These are phyloP conservation scores for Psilocybe sp. DNA, from an alignment of 768 basidiomycete species.

Conservation along the genomic window DNA sequence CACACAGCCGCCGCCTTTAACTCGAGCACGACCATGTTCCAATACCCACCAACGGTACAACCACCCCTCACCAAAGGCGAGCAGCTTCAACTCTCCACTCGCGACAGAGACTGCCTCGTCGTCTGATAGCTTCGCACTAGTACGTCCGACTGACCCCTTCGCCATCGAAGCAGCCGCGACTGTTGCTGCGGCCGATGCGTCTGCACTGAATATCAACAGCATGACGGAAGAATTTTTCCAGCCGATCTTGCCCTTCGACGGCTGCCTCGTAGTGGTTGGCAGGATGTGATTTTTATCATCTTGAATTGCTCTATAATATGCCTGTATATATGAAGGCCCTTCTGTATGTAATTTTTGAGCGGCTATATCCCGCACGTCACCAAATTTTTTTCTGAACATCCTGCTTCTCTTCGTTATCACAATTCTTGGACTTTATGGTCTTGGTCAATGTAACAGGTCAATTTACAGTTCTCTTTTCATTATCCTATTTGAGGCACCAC, in stretches of 20 bases:
- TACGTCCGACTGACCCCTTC: constrained; percentile 40
- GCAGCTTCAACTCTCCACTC: constrained; percentile 44
- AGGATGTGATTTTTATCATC: too few species aligned
- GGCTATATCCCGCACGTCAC: too few species aligned
- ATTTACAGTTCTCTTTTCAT: too few species aligned
- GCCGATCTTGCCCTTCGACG: constrained; percentile 54
- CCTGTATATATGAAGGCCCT: too few species aligned
- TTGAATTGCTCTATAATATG: too few species aligned
- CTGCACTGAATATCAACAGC: constrained; percentile 15
- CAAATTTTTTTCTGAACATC: too few species aligned
- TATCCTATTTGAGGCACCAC: too few species aligned
- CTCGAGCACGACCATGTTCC: too few species aligned
- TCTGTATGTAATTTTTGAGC: too few species aligned
- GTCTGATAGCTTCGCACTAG: constrained; percentile 46
- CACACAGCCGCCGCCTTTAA: constrained; percentile 79
- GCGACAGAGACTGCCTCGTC: constrained; percentile 43
- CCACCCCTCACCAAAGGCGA: constrained; percentile 38
- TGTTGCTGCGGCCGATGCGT: constrained; percentile 12
- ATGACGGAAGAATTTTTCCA: constrained; percentile 44
- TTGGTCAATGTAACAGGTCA: too few species aligned
- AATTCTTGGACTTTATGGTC: too few species aligned
- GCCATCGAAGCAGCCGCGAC: constrained; percentile 21
- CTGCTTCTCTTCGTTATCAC: too few species aligned
- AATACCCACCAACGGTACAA: constrained; percentile 47
- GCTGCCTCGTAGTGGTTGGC: constrained; percentile 55